Percentiles rank a stretch among this genome's conserved stretches.
These are phyloP conservation scores for Alternaria dauci DNA, from an alignment of 2,329 filamentous ascomycete species.

Conservation along the genomic window DNA sequence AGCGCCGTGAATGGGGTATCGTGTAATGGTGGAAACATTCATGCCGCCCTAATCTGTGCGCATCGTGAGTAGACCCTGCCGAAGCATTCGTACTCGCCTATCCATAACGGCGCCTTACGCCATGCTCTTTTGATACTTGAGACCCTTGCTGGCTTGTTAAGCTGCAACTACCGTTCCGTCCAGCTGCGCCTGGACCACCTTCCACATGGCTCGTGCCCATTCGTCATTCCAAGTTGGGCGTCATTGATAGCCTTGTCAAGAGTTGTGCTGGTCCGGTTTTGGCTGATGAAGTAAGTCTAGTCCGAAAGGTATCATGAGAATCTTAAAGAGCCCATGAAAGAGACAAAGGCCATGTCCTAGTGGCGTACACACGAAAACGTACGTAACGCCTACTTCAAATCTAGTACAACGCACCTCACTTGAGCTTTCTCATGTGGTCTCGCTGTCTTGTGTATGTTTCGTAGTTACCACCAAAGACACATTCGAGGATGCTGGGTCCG, in stretches of 20 bases:
- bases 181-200: not conserved
- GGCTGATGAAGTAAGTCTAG: not conserved
- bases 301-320: not conserved
- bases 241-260: not conserved
- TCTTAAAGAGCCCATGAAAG: not conserved
- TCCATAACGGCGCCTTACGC: conserved; percentile 1
- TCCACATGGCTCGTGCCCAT: not conserved
- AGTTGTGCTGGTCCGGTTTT: conserved; percentile 1
- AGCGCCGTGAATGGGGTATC: conserved; percentile 18
- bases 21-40: conserved; percentile 7
- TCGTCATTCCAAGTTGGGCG: not conserved
- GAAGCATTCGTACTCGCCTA: conserved; percentile 24
- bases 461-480: conserved; percentile 82
- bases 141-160: not conserved
- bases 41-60: conserved; percentile 17
- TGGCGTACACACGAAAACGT: not conserved
- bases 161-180: not conserved
- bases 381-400: conserved; percentile 5
- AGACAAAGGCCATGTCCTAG: not conserved
- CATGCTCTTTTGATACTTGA: not conserved
- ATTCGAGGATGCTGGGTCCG: conserved; percentile 69
- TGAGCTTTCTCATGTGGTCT: conserved; percentile 60
- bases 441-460: conserved; percentile 75
- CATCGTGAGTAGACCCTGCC: conserved; percentile 23
- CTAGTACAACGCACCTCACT: conserved; percentile 34